A percentile compares a stretch with the other conserved stretches of the same genome.
phyloP scores from a whole-genome alignment of 768 basidiomycete genomes.

The Fomitopsis pulvina region DNA sequence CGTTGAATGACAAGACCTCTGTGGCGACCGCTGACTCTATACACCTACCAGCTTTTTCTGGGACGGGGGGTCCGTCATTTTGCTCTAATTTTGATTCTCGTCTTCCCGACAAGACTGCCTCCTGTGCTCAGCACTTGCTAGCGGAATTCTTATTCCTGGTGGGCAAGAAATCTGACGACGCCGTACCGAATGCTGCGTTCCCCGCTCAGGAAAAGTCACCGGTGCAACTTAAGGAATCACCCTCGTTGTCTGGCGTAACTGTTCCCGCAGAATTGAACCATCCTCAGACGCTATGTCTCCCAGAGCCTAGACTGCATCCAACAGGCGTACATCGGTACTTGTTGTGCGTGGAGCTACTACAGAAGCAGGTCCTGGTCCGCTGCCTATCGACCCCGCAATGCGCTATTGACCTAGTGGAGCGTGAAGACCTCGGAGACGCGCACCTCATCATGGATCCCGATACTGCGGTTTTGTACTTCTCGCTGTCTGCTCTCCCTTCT shows the following conservation, averaged over 20 bases:
- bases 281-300: conserved; percentile 8
- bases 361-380: conserved; percentile 56
- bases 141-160: conserved; percentile 12
- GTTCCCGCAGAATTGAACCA: conserved; percentile 15
- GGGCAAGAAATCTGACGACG: conserved; percentile 3
- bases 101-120: background rate
- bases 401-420: conserved; percentile 55
- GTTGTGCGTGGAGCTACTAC: conserved; percentile 61
- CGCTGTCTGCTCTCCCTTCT: conserved; percentile 42
- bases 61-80: too few species aligned
- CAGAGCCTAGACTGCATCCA: conserved; percentile 30
- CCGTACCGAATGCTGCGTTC: background rate
- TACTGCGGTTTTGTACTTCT: conserved; percentile 46
- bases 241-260: background rate
- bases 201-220: background rate
- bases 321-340: conserved; percentile 51
- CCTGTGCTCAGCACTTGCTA: conserved; percentile 9
- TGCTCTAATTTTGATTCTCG: too few species aligned
- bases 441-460: conserved; percentile 66
- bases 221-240: background rate
- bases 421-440: conserved; percentile 48
- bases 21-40: background rate
- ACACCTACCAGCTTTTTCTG: background rate
- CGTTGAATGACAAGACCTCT: too few species aligned
- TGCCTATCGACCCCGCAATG: conserved; percentile 39